Base-by-base conservation (phyloP, 1,284 basidiomycete species). In the Cryptococcus hybrid region DNA sequence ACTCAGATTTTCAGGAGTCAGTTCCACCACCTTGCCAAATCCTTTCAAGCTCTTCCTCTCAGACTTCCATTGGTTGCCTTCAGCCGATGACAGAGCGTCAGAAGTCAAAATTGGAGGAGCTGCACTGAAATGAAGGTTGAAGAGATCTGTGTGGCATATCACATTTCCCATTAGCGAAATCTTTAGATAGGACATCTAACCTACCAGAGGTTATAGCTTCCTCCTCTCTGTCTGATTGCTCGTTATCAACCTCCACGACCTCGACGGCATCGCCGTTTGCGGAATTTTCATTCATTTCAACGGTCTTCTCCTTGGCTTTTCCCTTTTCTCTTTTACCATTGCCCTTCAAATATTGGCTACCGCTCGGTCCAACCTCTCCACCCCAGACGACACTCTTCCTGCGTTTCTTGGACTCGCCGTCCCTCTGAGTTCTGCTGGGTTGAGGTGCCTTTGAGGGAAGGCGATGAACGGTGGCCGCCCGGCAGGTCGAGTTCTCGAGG, bases 21-120 rank as follows among this genome's bases (percentile, higher is more conserved):
- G 78, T 60, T 86, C 81, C 3, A 83, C 77, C 4, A 83, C 80
- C n/a, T 76, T 63, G 5, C 86, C 87, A 8, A 90, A 70, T 0
- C 74, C 77, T 42, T 56, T 55, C 39, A 75, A 36, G 3, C 50
- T 54, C 18, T 46, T 61, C 40, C 65, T 54, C 15, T 59, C 59
- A 6, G 59, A 52, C 47, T 54, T 61, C 77, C 78, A 79, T 34
- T 67, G 57, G 12, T 65, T 60, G 4, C 64, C 65, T 18, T 63
- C 62, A 0, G 62, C 75, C 1, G 69, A 54, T 1, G 58, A 48
- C 3, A 73, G 56, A 7, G 60, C 54, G 7, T 66, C 62, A 1
- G 67, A 44, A 0, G 60, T 66, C 11, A 78, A 62, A 3, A 71
- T 43, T 1, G 69, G 51, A 0, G 77, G 71, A 13, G 62, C 57